Conservation (phyloP, 164 flowering plant genomes). For the Chloranthus sessilifolius region DNA sequence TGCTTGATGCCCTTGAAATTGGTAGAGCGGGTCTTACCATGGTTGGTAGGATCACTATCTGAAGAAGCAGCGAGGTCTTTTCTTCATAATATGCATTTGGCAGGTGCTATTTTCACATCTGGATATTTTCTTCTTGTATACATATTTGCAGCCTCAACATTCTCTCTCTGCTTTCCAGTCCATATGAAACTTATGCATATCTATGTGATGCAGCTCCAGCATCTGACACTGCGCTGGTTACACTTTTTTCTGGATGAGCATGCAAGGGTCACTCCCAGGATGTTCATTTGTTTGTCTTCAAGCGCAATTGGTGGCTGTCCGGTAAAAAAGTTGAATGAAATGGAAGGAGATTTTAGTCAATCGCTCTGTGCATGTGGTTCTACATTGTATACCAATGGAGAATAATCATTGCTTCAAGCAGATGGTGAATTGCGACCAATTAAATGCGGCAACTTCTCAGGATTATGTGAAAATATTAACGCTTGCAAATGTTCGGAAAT, state of each 20-base stretch:
- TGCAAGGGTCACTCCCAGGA: constrained; percentile 65
- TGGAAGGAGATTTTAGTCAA: constrained; percentile 18
- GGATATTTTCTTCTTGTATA: too few relatives aligned
- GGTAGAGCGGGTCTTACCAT: constrained; percentile 85
- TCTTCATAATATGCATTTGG: constrained; percentile 75
- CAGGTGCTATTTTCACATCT: constrained; percentile 44
- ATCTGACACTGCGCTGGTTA: constrained; percentile 72
- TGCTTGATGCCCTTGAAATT: constrained; percentile 89
- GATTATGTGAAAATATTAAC: constrained; percentile 15
- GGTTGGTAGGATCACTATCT: constrained; percentile 68
- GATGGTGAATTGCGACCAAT: constrained; percentile 35
- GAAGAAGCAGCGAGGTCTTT: constrained; percentile 70
- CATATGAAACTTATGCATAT: constrained; percentile 3
- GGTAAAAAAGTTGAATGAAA: constrained; percentile 26
- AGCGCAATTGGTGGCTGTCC: constrained; percentile 55
- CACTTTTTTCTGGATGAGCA: constrained; percentile 96
- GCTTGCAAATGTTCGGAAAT: constrained; percentile 13
- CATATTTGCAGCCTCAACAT: too few relatives aligned
- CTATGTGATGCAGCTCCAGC: constrained; percentile 66
- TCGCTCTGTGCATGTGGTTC: constrained; percentile 31
- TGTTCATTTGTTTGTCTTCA: constrained; percentile 52
- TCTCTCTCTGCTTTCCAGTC: background rate
- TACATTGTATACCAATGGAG: constrained; percentile 19
- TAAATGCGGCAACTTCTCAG: constrained; percentile 37
- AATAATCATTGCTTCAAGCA: constrained; percentile 9